Evolutionary conservation across 345 rosid species (phyloP), one percentile per base, ranked within the genome.

Genomic region (Pistacia vera): DNA sequence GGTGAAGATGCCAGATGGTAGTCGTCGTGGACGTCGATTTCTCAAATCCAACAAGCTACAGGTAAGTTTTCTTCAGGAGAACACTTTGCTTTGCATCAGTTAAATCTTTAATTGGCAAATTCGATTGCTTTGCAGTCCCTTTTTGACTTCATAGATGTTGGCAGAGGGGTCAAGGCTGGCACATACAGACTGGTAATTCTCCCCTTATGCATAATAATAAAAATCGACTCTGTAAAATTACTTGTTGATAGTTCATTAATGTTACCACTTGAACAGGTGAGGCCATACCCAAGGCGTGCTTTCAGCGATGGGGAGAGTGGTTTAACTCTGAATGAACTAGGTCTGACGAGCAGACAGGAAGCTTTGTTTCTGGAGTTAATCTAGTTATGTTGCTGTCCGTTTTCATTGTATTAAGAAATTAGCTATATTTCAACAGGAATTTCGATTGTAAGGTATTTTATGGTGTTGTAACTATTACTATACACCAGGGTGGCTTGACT

Each of bases 241-340:
- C 33, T 30, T 30, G 33, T 30, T 2, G 33, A 30, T 30, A 0
- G 33, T 30, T 30, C 33, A 58, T 58, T 52, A 58, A 65, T 9
- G 14, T 75, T 30, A 41, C 60, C 71, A 38, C 68, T 55, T 68
- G 77, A 69, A 85, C 91, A 97, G 99, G 99, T 97, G 90, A 89
- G 98, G 85, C 99, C 99, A 57, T 97, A 88, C 80, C 97, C 98
- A 0, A 87, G 98, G 90, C 93, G 90, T n/a, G 93, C 97, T 48
- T 96, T 94, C 85, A 85, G 91, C 10, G 91, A 88, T 52, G 98
- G 88, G 55, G 98, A 97, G 83, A 79, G 90, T 63, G 74, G 76
- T 48, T 76, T 88, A 70, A 84, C 96, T 3, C 83, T 97, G 79
- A 91, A 75, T 14, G 98, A 97, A 81, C 96, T 92, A 46, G 99